Evolutionary conservation across 305 asterid genomes (phyloP).

Genomic region (Plantago coronopus): DNA sequence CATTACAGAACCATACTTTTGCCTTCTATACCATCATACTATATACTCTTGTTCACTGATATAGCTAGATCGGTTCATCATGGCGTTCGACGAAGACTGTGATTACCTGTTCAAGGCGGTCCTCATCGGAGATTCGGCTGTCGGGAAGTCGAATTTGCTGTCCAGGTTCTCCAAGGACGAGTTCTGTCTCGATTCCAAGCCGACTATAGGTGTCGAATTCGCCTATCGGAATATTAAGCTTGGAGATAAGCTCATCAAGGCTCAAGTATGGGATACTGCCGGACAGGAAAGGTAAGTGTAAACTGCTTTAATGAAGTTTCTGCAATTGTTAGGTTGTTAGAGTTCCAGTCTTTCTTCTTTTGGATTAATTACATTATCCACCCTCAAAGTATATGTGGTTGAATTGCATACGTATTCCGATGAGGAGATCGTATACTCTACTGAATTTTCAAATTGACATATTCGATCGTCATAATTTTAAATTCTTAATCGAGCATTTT

Average conservation of each 20-base stretch:
- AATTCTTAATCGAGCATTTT: too few species aligned
- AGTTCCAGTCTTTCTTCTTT: too few species aligned
- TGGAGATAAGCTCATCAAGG: conserved; percentile 73
- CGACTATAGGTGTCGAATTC: conserved; percentile 85
- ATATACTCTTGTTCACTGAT: background rate
- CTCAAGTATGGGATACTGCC: conserved; percentile 94
- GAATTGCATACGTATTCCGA: too few species aligned
- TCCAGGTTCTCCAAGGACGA: conserved; percentile 66
- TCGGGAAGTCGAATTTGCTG: conserved; percentile 68
- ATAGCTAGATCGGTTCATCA: background rate
- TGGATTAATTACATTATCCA: too few species aligned
- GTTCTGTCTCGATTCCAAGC: conserved; percentile 72
- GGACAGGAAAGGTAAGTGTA: conserved; percentile 72
- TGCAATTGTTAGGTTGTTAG: too few species aligned
- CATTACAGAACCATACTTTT: too few species aligned
- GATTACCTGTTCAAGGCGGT: conserved; percentile 88
- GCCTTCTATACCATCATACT: background rate
- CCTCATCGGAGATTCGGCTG: conserved; percentile 76
- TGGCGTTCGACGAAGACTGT: conserved; percentile 76
- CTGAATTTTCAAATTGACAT: too few species aligned
- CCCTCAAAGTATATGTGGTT: too few species aligned
- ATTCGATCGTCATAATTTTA: too few species aligned
- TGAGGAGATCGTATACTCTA: too few species aligned
- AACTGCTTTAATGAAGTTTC: too few species aligned
- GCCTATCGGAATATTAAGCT: conserved; percentile 68